These are phyloP conservation scores for Dryas integrifolia DNA, from an alignment of 331 rosid species.

Conservation along the genomic window DNA sequence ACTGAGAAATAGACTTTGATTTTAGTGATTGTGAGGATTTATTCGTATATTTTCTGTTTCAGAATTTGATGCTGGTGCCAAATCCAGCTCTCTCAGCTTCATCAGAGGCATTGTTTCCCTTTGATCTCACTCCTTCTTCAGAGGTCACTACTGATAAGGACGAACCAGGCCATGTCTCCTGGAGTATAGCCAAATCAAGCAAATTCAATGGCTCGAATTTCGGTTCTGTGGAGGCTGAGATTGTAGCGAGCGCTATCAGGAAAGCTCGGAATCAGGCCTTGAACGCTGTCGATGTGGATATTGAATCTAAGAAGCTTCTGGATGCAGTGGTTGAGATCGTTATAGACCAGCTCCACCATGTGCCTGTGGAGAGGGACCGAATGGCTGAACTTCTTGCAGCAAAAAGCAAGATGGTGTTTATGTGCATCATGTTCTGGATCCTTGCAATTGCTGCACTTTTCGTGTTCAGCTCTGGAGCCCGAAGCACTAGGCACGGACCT, in stretches of 20 bases:
- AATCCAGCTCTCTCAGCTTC: slow-evolving; percentile 35
- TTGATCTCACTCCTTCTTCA: slow-evolving; percentile 35
- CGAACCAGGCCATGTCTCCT: slow-evolving; percentile 21
- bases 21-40: not conserved
- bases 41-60: not conserved
- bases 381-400: slow-evolving; percentile 23
- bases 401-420: slow-evolving; percentile 34
- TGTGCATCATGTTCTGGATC: slow-evolving; percentile 44
- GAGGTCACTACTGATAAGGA: slow-evolving; percentile 10
- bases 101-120: slow-evolving; percentile 15
- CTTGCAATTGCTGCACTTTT: slow-evolving; percentile 31
- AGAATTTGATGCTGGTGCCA: slow-evolving; percentile 18
- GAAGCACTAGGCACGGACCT: slow-evolving; percentile 31
- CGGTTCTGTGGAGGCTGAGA: slow-evolving; percentile 40
- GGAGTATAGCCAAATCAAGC: slow-evolving; percentile 14
- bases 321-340: slow-evolving; percentile 45
- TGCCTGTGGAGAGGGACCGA: slow-evolving; percentile 39
- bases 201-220: slow-evolving; percentile 11
- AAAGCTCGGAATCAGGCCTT: slow-evolving; percentile 31
- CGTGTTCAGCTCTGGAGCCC: slow-evolving; percentile 32
- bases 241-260: slow-evolving; percentile 34
- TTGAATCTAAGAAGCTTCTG: slow-evolving; percentile 49
- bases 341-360: slow-evolving; percentile 28
- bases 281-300: slow-evolving; percentile 35
- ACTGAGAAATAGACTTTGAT: not conserved